Evolutionary conservation across 257 asterid genomes (phyloP), one percentile per base, ranked within the genome.

Genomic region (Nicotiana paniculata): DNA sequence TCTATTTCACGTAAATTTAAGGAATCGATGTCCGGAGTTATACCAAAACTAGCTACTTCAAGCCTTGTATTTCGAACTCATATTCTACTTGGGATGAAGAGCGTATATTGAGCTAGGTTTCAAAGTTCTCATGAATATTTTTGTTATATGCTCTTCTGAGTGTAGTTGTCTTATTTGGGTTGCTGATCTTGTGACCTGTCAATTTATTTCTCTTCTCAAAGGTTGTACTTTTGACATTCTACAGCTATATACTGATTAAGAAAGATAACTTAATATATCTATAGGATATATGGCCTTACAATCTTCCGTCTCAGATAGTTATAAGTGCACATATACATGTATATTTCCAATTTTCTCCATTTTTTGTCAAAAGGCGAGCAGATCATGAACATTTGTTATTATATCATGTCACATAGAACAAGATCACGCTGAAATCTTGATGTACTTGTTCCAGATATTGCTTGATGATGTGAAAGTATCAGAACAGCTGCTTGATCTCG

Each of bases 401-500:
- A 16, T 79, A 68, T 83, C 61, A 83, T 17, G 82, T 78, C 81
- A 54, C 54, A 69, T 24, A 77, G 51, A 69, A 55, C 65, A 54
- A 8, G 15, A 39, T 81, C 63, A 66, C 37, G 43, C 53, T 77
- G 82, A 35, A 65, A 39, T 81, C 79, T 84, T 81, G 48, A 77
- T 61, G 82, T 84, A 63, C 83, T 85, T 86, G 79, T 67, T 81
- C 79, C 97, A 96, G 99, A 91, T 94, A 83, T 82, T 96, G 89
- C 91, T 92, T 48, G 99, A 94, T 66, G 97, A 96, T 74, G 90
- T 90, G 75, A 94, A 90, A 86, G 92, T 96, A 82, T 90, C 97
- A 68, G 98, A 94, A 83, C 98, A 94, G 85, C 90, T 94, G 70
- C 89, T 96, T 66, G 98, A 94, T 88, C 88, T 96, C 81, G 96